These are phyloP conservation scores for Magnusiomyces ingens DNA, from an alignment of 1,139 yeast species.

Conservation along the genomic window DNA sequence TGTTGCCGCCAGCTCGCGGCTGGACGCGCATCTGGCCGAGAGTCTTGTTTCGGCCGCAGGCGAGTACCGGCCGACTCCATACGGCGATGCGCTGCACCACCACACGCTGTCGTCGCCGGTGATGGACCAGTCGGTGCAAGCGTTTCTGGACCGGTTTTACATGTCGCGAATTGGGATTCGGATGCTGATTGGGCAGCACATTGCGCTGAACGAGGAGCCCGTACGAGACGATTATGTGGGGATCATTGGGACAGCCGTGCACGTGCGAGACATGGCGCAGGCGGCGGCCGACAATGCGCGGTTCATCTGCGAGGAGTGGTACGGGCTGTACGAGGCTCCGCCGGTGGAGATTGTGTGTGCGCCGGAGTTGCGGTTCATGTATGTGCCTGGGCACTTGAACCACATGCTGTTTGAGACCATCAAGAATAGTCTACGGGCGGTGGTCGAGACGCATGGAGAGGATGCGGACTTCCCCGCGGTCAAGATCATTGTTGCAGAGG, in stretches of 20 bases:
- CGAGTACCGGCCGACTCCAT: too few relatives aligned
- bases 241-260: constrained; percentile 74
- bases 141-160: constrained; percentile 74
- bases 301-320: constrained; percentile 82
- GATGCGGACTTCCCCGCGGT: constrained; percentile 74
- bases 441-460: constrained; percentile 63
- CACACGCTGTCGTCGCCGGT: constrained; percentile 10
- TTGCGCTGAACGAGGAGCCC: constrained; percentile 63
- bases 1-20: constrained; percentile 6
- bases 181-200: constrained; percentile 85
- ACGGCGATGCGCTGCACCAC: too few relatives aligned
- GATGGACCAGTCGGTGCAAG: constrained; percentile 55
- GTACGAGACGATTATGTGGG: constrained; percentile 64
- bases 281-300: constrained; percentile 85
- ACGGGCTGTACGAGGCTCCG: constrained; percentile 77
- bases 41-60: too few relatives aligned
- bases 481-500: constrained; percentile 84
- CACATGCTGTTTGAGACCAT: constrained; percentile 84
- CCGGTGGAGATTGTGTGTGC: constrained; percentile 70
- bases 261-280: constrained; percentile 69
- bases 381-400: constrained; percentile 83
- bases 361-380: constrained; percentile 66
- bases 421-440: constrained; percentile 77
- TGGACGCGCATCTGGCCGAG: constrained; percentile 17
- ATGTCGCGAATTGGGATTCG: constrained; percentile 84